Evolutionary conservation across 305 asterid genomes (phyloP).

Genomic region (Fraxinus latifolia): DNA sequence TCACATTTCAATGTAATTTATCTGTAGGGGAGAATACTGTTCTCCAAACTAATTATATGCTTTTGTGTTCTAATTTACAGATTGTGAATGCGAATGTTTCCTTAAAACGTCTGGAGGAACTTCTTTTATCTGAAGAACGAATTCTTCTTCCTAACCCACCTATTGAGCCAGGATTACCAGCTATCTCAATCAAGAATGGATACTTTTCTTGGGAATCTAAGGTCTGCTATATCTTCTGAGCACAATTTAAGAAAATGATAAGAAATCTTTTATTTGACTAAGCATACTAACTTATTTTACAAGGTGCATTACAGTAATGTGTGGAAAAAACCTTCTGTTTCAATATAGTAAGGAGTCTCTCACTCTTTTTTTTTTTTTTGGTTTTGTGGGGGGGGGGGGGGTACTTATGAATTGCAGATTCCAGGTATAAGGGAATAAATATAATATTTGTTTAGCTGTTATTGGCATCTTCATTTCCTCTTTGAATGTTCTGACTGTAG

Average conservation of each 20-base stretch:
- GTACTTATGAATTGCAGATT: background rate
- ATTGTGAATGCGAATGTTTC: constrained; percentile 88
- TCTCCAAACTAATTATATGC: background rate
- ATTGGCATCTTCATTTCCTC: background rate
- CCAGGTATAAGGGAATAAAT: background rate
- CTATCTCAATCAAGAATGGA: constrained; percentile 81
- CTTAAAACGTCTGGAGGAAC: constrained; percentile 83
- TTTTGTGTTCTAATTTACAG: constrained; percentile 36
- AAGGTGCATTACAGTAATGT: background rate
- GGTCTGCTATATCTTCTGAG: constrained; percentile 35
- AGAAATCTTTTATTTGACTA: background rate
- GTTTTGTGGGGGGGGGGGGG: too few species aligned
- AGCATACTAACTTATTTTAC: background rate
- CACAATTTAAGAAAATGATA: background rate
- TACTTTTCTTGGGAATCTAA: constrained; percentile 88
- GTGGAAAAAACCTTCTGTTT: background rate
- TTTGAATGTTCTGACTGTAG: background rate
- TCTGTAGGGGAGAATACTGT: constrained; percentile 6
- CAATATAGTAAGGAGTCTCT: background rate
- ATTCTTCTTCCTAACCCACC: constrained; percentile 75
- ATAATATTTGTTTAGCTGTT: background rate
- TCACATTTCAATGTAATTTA: background rate
- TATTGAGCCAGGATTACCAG: constrained; percentile 62
- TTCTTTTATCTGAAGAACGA: constrained; percentile 73
- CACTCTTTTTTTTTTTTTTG: background rate